Base-by-base conservation (phyloP, 1,284 basidiomycete genomes). In the Vanrija pseudolonga region DNA sequence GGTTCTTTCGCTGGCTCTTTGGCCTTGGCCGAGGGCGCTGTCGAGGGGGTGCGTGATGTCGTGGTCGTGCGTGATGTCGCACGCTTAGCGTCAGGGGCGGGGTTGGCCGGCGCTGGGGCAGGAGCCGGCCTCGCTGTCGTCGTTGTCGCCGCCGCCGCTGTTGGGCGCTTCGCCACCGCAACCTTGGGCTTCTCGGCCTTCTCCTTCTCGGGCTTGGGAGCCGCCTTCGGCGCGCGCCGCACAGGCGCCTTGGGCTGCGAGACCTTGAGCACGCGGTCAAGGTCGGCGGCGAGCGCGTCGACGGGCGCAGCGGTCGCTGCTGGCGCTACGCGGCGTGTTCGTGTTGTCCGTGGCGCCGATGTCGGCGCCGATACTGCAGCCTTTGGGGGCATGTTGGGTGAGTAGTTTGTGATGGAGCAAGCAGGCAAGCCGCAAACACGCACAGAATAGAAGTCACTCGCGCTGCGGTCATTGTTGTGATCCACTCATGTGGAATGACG, bases 231-330 rank as follows among this genome's bases (percentile, higher is more conserved):
- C 15, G 50, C 14, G 8, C 9, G 18, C 45, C 24, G 20, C 24
- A n/a, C 22, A 4, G 45, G 39, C 20, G 24, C 40, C 42, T 51
- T 51, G 15, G 50, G 55, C 57, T 61, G 51, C 17, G 55, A 65
- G 38, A 63, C 54, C 50, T 61, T 59, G 42, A 70, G 57, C n/a
- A 69, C 63, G 26, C 66, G 61, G 15, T 63, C 55, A 38, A 73
- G 52, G 26, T 64, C 62, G 28, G 53, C 53, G 8, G 58, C 66
- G 17, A 73, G 57, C 5, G 59, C 60, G 18, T 67, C 69, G 5
- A 37, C 38, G 22, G 48, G 40, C 6, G 26, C 15, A 2, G 51
- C n/a, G 26, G 55, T 18, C 3, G 37, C 17, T 3, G 52, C 26
- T 15, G 22, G 40, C 18, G 45, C 19, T n/a, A n/a, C 15, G 23